phyloP scores from a whole-genome alignment of 148 eudicot genomes.

The Amaranthus hypochondriacus region DNA sequence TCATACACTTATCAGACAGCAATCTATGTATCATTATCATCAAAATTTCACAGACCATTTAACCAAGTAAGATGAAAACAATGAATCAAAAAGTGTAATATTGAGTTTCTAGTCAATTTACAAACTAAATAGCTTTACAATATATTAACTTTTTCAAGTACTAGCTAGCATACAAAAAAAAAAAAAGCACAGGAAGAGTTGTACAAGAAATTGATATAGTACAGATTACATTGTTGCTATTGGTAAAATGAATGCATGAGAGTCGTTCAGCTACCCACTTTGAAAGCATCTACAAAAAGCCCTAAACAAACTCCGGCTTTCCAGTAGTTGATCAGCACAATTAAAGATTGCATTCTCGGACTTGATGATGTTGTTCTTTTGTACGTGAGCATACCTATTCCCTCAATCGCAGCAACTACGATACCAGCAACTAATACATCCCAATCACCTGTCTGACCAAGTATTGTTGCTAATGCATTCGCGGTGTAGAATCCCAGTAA shows the following conservation, averaged over 20 bases:
- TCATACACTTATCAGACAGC: too few relatives aligned
- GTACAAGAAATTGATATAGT: neutral
- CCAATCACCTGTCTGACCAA: slow-evolving; percentile 98
- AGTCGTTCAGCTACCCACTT: slow-evolving; percentile 68
- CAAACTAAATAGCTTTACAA: neutral
- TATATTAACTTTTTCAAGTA: neutral
- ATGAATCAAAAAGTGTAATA: neutral
- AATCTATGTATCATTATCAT: neutral
- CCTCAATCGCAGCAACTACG: slow-evolving; percentile 94
- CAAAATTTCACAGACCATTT: neutral
- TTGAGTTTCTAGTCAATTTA: neutral
- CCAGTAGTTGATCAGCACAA: slow-evolving; percentile 81
- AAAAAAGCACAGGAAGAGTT: neutral
- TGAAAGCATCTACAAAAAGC: slow-evolving; percentile 97
- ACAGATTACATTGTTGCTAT: too few relatives aligned
- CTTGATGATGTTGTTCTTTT: slow-evolving; percentile 40
- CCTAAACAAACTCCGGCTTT: slow-evolving; percentile 98
- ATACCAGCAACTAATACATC: slow-evolving; percentile 93
- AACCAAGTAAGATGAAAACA: neutral
- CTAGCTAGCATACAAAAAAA: neutral
- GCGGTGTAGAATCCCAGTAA: slow-evolving; percentile 94
- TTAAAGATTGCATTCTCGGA: slow-evolving; percentile 55
- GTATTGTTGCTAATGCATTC: slow-evolving; percentile 88
- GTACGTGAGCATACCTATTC: slow-evolving; percentile 91
- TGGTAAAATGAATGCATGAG: neutral